These are phyloP conservation scores for Lentinula novae-zelandiae DNA, from an alignment of 1,284 basidiomycete species.

Conservation along the genomic window DNA sequence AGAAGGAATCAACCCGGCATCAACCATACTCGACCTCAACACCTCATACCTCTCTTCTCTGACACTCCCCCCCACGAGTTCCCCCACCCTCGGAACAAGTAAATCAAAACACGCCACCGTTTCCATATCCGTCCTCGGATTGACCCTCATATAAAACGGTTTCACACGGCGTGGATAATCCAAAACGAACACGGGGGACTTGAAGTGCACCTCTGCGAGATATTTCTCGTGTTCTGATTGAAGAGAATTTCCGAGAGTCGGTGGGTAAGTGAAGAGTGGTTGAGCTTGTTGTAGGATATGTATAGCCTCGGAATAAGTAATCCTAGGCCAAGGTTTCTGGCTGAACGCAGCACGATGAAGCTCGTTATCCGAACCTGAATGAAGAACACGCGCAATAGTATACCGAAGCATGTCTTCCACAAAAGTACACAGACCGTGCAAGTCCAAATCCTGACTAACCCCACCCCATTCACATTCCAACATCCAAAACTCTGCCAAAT, in stretches of 20 bases:
- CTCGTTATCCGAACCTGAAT: background rate
- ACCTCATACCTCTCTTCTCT: slow-evolving; percentile 77
- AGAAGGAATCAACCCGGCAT: slow-evolving; percentile 30
- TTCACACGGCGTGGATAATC: slow-evolving; percentile 84
- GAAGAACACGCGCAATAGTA: slow-evolving; percentile 26
- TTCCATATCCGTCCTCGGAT: slow-evolving; percentile 31
- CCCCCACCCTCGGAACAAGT: slow-evolving; percentile 84
- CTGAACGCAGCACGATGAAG: background rate
- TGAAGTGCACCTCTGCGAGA: slow-evolving; percentile 66
- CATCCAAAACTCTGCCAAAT: slow-evolving; percentile 99
- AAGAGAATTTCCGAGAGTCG: slow-evolving; percentile 70
- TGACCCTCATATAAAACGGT: slow-evolving; percentile 94
- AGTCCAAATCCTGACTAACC: too few species aligned
- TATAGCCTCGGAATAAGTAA: slow-evolving; percentile 83
- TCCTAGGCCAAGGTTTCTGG: slow-evolving; percentile 35
- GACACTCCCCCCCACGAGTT: slow-evolving; percentile 89
- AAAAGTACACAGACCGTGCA: slow-evolving; percentile 63
- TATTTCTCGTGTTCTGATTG: slow-evolving; percentile 92
- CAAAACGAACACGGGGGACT: slow-evolving; percentile 88
- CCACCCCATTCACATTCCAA: slow-evolving; percentile 81
- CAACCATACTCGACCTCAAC: slow-evolving; percentile 51
- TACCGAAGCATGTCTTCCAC: slow-evolving; percentile 66
- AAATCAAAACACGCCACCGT: slow-evolving; percentile 96
- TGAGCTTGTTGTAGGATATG: slow-evolving; percentile 42
- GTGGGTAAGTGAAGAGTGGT: slow-evolving; percentile 49